phyloP scores from a whole-genome alignment of 2,329 filamentous ascomycete species.

The Colletotrichum caudatum region DNA sequence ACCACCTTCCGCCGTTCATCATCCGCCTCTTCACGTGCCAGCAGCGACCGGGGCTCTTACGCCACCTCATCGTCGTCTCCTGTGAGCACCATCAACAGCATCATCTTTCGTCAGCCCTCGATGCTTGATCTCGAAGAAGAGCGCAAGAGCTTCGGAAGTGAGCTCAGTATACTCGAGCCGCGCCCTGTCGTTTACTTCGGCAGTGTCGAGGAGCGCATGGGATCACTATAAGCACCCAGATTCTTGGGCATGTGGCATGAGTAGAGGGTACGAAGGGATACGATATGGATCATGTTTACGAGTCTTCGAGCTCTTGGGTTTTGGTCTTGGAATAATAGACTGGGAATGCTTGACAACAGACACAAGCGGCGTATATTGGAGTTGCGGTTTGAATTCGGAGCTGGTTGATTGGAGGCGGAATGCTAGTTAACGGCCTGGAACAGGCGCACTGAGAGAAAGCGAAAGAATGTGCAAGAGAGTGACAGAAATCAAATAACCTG shows the following conservation, averaged over 20 bases:
- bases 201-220: slow-evolving; percentile 71
- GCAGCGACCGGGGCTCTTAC: slow-evolving; percentile 56
- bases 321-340: slow-evolving; percentile 13
- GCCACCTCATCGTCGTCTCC: slow-evolving; percentile 59
- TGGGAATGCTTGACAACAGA: slow-evolving; percentile 13
- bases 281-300: slow-evolving; percentile 10
- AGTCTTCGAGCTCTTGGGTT: slow-evolving; percentile 13
- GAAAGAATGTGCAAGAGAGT: not conserved
- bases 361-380: slow-evolving; percentile 26
- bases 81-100: slow-evolving; percentile 67
- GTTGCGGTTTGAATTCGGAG: slow-evolving; percentile 9
- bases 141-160: slow-evolving; percentile 63
- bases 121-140: slow-evolving; percentile 70
- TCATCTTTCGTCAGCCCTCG: slow-evolving; percentile 69
- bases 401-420: not conserved
- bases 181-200: slow-evolving; percentile 73
- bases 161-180: slow-evolving; percentile 70
- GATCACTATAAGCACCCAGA: slow-evolving; percentile 37
- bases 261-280: slow-evolving; percentile 1
- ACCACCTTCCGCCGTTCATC: slow-evolving; percentile 66
- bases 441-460: not conserved
- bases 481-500: not conserved
- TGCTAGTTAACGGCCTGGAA: not conserved
- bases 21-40: slow-evolving; percentile 57
- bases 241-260: slow-evolving; percentile 6